These are phyloP conservation scores for Eucalyptus shirleyi DNA, from an alignment of 345 rosid genomes.

Conservation along the genomic window DNA sequence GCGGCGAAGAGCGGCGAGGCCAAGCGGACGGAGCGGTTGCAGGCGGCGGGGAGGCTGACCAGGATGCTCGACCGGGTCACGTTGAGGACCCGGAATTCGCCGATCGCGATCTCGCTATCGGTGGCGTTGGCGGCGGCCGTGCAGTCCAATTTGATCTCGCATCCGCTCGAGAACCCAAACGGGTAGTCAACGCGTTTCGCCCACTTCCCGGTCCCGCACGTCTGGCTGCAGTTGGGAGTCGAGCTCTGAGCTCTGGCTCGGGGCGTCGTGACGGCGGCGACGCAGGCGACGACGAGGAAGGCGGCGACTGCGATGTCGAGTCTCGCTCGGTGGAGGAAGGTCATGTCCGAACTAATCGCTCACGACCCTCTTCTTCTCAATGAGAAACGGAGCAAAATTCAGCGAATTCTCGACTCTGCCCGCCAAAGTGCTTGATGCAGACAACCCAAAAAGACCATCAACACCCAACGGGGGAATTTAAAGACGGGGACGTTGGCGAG, in stretches of 20 bases:
- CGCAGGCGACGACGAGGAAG: background rate
- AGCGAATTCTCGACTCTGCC: background rate
- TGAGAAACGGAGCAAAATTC: background rate
- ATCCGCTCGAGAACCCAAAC: slow-evolving; percentile 56
- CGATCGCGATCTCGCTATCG: slow-evolving; percentile 7
- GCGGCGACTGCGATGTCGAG: background rate
- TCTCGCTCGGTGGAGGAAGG: background rate
- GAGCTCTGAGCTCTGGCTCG: background rate
- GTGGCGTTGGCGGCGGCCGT: background rate
- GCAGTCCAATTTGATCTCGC: slow-evolving; percentile 40
- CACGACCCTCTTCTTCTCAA: background rate
- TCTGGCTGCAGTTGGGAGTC: background rate
- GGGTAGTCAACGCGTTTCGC: slow-evolving; percentile 30
- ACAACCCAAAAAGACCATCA: background rate
- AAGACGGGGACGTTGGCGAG: slow-evolving; percentile 17
- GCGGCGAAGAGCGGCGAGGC: slow-evolving; percentile 14
- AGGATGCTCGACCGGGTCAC: slow-evolving; percentile 29
- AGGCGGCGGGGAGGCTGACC: slow-evolving; percentile 24
- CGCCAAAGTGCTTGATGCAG: background rate
- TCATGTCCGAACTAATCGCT: background rate
- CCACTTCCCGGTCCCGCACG: slow-evolving; percentile 21
- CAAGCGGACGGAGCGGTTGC: slow-evolving; percentile 17
- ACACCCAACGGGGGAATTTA: background rate
- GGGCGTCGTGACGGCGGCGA: background rate
- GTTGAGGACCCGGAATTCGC: slow-evolving; percentile 37